Conservation (phyloP, 2,329 filamentous ascomycete genomes). For the Cercospora sesami region DNA sequence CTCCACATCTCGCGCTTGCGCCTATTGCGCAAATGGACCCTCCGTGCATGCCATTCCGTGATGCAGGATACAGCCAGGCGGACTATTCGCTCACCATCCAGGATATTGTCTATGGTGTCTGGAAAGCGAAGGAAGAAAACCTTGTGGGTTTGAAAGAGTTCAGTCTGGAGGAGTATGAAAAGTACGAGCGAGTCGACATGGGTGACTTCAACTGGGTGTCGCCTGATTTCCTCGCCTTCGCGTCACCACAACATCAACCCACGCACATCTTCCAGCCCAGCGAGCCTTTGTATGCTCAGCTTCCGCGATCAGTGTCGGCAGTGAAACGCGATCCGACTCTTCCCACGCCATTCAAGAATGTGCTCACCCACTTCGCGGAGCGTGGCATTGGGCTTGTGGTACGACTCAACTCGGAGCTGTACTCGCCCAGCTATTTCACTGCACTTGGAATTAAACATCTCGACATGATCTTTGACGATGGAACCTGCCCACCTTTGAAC, state of each 20-base stretch:
- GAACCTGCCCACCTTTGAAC: conserved; percentile 84
- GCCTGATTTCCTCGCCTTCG: conserved; percentile 91
- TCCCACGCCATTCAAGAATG: conserved; percentile 90
- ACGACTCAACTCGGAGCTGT: conserved; percentile 90
- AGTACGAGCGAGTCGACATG: conserved; percentile 92
- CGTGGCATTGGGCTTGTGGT: conserved; percentile 91
- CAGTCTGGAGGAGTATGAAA: conserved; percentile 95
- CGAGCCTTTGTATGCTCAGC: conserved; percentile 69
- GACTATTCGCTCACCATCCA: conserved; percentile 95
- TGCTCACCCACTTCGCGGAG: conserved; percentile 82
- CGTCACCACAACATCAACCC: conserved; percentile 83
- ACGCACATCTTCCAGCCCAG: conserved; percentile 69
- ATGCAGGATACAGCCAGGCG: conserved; percentile 96
- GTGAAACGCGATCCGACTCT: conserved; percentile 67
- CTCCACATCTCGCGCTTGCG: conserved; percentile 89
- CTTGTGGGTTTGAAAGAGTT: conserved; percentile 91
- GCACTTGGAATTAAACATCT: conserved; percentile 91
- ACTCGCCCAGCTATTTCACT: conserved; percentile 96
- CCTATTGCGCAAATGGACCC: conserved; percentile 96
- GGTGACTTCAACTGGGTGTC: conserved; percentile 99
- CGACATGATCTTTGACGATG: conserved; percentile 99
- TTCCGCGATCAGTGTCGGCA: conserved; percentile 75
- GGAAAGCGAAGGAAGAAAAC: conserved; percentile 96
- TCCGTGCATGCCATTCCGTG: conserved; percentile 96
- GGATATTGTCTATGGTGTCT: conserved; percentile 96